Conservation (phyloP, 495 filamentous ascomycete species). For the Aspergillus leporis region DNA sequence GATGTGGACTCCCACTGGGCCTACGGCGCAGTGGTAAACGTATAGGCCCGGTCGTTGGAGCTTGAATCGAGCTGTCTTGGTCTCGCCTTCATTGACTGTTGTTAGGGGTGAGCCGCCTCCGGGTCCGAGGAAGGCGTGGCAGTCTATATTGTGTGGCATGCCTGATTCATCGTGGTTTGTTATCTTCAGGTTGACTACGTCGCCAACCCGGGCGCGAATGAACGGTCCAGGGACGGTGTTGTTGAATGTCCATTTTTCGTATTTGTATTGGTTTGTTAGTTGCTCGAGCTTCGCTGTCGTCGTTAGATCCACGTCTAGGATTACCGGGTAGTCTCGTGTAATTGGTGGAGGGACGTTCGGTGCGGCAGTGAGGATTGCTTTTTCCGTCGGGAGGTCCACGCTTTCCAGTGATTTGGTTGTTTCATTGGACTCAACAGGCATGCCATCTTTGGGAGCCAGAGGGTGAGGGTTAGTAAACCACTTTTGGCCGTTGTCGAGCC, state of each 20-base stretch:
- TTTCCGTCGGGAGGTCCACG: constrained; percentile 11
- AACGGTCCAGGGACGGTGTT: constrained; percentile 24
- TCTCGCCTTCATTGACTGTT: constrained; percentile 20
- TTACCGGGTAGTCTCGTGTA: constrained; percentile 16
- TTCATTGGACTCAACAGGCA: background rate
- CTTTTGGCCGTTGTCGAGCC: background rate
- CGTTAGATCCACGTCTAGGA: constrained; percentile 18
- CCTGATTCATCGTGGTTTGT: constrained; percentile 22
- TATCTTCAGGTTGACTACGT: constrained; percentile 19
- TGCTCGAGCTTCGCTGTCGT: constrained; percentile 15
- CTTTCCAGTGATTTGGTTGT: background rate
- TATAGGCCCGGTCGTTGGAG: constrained; percentile 18
- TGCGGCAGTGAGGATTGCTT: constrained; percentile 17
- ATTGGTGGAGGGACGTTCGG: constrained; percentile 21
- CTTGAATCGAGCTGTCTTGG: constrained; percentile 21
- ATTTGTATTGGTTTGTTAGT: constrained; percentile 22
- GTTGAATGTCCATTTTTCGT: constrained; percentile 28
- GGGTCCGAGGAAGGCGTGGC: constrained; percentile 19
- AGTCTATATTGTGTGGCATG: constrained; percentile 24
- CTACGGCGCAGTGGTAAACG: constrained; percentile 23
- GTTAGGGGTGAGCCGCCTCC: constrained; percentile 21
- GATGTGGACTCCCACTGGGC: constrained; percentile 25
- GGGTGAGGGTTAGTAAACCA: background rate
- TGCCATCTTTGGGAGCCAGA: background rate
- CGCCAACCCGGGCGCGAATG: constrained; percentile 22